Evolutionary conservation across 805 yeast species (phyloP), one percentile per base, ranked within the genome.

Genomic region (Saccharomycodes ludwigii): DNA sequence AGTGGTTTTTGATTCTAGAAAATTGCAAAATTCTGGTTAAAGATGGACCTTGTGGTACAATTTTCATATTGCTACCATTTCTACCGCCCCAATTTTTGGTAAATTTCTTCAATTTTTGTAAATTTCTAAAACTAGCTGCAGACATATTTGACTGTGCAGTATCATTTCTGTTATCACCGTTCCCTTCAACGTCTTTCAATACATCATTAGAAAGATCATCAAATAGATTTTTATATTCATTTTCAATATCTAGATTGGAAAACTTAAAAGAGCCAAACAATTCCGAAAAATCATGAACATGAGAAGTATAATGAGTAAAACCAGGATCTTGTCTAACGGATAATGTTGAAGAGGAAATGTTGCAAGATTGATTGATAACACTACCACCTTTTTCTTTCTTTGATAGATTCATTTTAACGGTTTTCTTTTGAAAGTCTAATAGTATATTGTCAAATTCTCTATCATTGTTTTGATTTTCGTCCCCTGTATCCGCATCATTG

Each of bases 201-300:
- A 81, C 73, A 26, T 74, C 79, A 5, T 65, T 48, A 1, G 85
- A 73, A 11, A 81, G 52, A 42, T 75, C 74, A 10, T 88, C 93
- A 55, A 83, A 80, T 31, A 83, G 55, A 37, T 65, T 60, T 35
- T 68, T 68, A 44, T 77, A 74, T 47, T 83, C 94, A 24, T 68
- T 67, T 44, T 83, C 93, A 1, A 88, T 79, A 47, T 82, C 88
- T 27, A 83, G n/a, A n/a, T n/a, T n/a, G n/a, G n/a, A n/a, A n/a
- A n/a, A n/a, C n/a, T n/a, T n/a, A 7, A 33, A 31, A 19, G 40
- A 39, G 21, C 47, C 47, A 31, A 48, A 50, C 8, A 31, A 15
- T 25, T 24, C 32, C 12, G n/a, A 17, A 18, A 27, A 16, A 40
- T 32, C 30, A 31, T 38, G 29, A 32, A 35, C n/a, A n/a, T n/a